Conservation (phyloP, 768 basidiomycete genomes). For the Phanerochaete sordida region DNA sequence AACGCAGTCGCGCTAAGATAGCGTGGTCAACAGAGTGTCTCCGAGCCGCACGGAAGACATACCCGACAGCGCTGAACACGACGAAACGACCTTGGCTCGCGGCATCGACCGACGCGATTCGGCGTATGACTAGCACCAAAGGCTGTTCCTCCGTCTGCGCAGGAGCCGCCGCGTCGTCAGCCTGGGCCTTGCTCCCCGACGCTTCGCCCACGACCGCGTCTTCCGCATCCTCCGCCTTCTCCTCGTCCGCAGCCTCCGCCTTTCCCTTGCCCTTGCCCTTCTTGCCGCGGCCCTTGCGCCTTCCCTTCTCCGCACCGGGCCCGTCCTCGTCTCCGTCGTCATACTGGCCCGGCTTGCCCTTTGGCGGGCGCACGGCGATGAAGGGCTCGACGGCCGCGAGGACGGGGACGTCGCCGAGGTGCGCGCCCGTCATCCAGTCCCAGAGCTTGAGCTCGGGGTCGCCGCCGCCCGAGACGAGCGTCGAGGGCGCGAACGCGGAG, state of each 20-base stretch:
- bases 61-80: conserved; percentile 77
- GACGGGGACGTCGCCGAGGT: conserved; percentile 51
- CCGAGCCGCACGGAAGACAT: conserved; percentile 20
- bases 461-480: conserved; percentile 85
- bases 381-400: conserved; percentile 32
- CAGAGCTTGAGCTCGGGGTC: conserved; percentile 74
- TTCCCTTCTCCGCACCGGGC: conserved; percentile 11
- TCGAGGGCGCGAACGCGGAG: conserved; percentile 39
- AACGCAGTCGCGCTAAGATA: conserved; percentile 59
- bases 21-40: background rate
- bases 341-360: conserved; percentile 18
- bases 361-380: conserved; percentile 34
- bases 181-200: conserved; percentile 13
- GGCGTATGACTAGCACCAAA: conserved; percentile 51
- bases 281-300: conserved; percentile 25
- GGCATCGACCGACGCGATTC: conserved; percentile 46
- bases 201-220: conserved; percentile 7
- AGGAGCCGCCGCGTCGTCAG: background rate
- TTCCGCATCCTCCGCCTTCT: conserved; percentile 19
- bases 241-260: conserved; percentile 13
- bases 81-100: conserved; percentile 35
- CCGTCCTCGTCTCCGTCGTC: conserved; percentile 16
- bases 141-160: background rate
- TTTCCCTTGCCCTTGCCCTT: conserved; percentile 25
- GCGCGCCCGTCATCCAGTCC: conserved; percentile 69